A percentile compares a stretch with the other conserved stretches of the same genome.
Evolutionary conservation across 495 filamentous ascomycete species (phyloP).

Genomic region (Darksidea phi): DNA sequence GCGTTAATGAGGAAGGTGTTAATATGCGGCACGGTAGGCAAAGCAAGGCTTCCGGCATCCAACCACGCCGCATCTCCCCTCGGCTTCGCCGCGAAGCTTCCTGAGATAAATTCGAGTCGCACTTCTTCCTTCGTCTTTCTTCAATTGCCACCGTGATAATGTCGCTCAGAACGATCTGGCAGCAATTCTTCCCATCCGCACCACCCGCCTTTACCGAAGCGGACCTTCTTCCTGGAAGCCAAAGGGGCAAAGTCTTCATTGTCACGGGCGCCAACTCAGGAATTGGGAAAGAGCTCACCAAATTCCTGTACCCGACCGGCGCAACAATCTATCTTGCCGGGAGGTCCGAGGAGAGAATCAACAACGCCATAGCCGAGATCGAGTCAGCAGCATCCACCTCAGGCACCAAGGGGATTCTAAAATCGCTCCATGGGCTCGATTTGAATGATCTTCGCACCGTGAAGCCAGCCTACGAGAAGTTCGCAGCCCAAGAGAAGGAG

Average conservation of each 20-base stretch:
- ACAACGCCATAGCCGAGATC: conserved; percentile 6
- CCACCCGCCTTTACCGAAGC: not conserved
- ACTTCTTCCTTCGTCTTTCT: too few relatives aligned
- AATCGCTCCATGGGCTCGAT: conserved; percentile 1
- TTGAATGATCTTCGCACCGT: conserved; percentile 4
- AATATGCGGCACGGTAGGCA: too few relatives aligned
- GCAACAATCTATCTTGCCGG: conserved; percentile 21
- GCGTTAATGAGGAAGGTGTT: too few relatives aligned
- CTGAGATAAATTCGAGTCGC: too few relatives aligned
- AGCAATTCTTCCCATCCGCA: not conserved
- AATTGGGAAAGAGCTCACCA: conserved; percentile 12
- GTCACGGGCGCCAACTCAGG: conserved; percentile 16
- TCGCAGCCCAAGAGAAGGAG: conserved; percentile 6
- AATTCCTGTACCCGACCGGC: conserved; percentile 12
- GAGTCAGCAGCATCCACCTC: not conserved
- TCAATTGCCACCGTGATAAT: too few relatives aligned
- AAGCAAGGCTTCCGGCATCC: too few relatives aligned
- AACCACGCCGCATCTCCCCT: too few relatives aligned
- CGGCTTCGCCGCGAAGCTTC: too few relatives aligned
- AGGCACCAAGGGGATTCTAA: too few relatives aligned
- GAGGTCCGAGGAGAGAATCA: conserved; percentile 1
- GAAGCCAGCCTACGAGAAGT: conserved; percentile 1
- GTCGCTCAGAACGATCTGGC: not conserved
- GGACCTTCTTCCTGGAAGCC: not conserved
- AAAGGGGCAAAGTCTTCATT: conserved; percentile 22